Base-by-base conservation (phyloP, 2,329 filamentous ascomycete species). In the Chrysoporthe puriensis region DNA sequence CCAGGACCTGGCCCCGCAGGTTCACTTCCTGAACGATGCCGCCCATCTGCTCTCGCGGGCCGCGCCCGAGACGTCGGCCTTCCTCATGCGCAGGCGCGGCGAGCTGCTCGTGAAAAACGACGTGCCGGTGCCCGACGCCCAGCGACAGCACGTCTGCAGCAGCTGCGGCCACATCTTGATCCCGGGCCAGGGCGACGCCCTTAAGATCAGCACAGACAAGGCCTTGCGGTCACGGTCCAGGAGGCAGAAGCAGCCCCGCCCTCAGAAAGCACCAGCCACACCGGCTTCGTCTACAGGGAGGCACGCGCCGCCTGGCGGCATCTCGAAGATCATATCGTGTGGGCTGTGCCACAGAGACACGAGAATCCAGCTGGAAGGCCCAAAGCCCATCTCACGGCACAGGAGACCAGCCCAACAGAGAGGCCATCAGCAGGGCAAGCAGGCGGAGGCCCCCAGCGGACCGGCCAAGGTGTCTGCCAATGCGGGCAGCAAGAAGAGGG, bases 401-500 rank as follows among this genome's bases (percentile, higher is more conserved):
- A 73, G 70, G 26, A 70, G 79, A 42, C 66, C 67, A 2, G 50
- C 9, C 6, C 50, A 21, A 44, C 50, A 48, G 40, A 76, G 58
- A 8, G 52, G 52, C 26, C 13, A 6, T 26, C 21, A 9, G 44
- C 52, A 42, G 3, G 59, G 44, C 13, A 61, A 26, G 44, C 36
- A 44, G 32, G 32, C 72, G 44, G 59, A 71, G 43, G 50, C 8
- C n/a, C 9, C 18, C 1, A 7, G n/a, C 13, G 73, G 73, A 26
- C 62, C 66, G 76, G 63, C 81, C 74, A 73, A 76, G 69, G 72
- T 68, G 18, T 80, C 82, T 1, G 79, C 83, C 44, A 88, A 86
- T 74, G 83, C 86, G 8, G 87, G 79, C 77, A 90, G 86, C 78
- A 90, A 88, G 78, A 90, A 90, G 78, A 82, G 88, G 62, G 86